phyloP scores from a whole-genome alignment of 1,139 yeast genomes.

The Magnusiomyces sp. region DNA sequence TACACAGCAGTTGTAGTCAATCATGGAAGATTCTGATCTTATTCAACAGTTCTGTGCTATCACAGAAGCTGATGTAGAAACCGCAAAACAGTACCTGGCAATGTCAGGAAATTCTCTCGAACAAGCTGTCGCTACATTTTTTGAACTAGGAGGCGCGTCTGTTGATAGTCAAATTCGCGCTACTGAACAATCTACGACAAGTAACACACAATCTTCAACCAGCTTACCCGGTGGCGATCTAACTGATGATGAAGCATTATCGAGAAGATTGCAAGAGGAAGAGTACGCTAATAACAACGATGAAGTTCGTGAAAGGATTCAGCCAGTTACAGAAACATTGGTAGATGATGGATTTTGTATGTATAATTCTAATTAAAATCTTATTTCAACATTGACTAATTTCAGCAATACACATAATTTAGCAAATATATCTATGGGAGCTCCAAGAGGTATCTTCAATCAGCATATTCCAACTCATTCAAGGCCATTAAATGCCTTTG shows the following conservation, averaged over 20 bases:
- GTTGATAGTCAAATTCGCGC: constrained; percentile 28
- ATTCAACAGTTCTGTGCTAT: constrained; percentile 75
- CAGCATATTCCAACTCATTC: constrained; percentile 30
- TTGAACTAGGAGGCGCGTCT: constrained; percentile 57
- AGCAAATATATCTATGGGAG: background rate
- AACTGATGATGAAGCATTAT: constrained; percentile 50
- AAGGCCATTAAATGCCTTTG: constrained; percentile 16
- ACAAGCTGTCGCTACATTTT: constrained; percentile 73
- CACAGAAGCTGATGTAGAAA: constrained; percentile 63
- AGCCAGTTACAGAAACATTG: constrained; percentile 73
- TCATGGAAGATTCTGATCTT: constrained; percentile 31
- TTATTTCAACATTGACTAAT: background rate
- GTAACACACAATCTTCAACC: background rate
- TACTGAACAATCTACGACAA: constrained; percentile 4
- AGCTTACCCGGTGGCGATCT: constrained; percentile 17
- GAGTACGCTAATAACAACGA: constrained; percentile 35
- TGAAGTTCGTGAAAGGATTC: constrained; percentile 70
- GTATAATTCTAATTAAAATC: background rate
- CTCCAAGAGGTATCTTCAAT: constrained; percentile 36
- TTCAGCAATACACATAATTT: background rate
- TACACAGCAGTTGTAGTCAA: too few species aligned
- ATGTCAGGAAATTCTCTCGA: constrained; percentile 75
- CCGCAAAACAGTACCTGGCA: constrained; percentile 72
- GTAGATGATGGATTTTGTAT: constrained; percentile 37
- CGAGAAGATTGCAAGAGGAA: constrained; percentile 57